A percentile compares a stretch with the other conserved stretches of the same genome.
Evolutionary conservation across 768 basidiomycete species (phyloP).

Genomic region (Suillus tomentosus): DNA sequence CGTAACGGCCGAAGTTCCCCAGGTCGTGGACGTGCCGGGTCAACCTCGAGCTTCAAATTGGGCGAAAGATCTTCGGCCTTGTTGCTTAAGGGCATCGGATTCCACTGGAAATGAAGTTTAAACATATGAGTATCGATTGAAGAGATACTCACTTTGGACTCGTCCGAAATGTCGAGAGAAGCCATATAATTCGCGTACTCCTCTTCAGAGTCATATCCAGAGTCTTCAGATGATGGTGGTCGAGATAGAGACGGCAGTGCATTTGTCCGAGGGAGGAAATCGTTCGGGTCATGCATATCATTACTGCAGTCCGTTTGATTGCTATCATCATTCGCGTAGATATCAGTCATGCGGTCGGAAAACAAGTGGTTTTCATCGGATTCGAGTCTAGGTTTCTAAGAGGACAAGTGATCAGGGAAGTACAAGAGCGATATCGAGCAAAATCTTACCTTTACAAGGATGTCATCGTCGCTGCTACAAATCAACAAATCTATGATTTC

Average conservation of each 20-base stretch:
- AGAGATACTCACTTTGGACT: constrained; percentile 24
- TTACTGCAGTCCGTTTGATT: neutral
- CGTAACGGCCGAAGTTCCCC: constrained; percentile 11
- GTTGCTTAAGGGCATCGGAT: constrained; percentile 26
- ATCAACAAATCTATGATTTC: constrained; percentile 23
- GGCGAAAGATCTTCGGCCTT: constrained; percentile 36
- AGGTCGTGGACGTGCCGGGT: constrained; percentile 7
- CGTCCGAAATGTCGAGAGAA: constrained; percentile 34
- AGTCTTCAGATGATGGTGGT: neutral
- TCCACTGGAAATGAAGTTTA: constrained; percentile 24
- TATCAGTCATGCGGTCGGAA: neutral
- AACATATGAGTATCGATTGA: neutral
- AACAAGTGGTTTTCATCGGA: neutral
- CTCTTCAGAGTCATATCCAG: constrained; percentile 23
- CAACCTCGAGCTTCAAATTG: constrained; percentile 9
- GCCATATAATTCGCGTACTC: constrained; percentile 25
- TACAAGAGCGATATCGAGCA: neutral
- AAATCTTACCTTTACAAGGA: constrained; percentile 24
- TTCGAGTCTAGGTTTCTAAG: constrained; percentile 25
- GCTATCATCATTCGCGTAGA: neutral
- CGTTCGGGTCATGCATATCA: neutral
- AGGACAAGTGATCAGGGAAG: neutral
- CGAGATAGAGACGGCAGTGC: neutral
- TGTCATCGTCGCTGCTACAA: constrained; percentile 34
- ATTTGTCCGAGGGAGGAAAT: neutral